Evolutionary conservation across 2,329 filamentous ascomycete species (phyloP).

Genomic region (Epichloe gansuensis): DNA sequence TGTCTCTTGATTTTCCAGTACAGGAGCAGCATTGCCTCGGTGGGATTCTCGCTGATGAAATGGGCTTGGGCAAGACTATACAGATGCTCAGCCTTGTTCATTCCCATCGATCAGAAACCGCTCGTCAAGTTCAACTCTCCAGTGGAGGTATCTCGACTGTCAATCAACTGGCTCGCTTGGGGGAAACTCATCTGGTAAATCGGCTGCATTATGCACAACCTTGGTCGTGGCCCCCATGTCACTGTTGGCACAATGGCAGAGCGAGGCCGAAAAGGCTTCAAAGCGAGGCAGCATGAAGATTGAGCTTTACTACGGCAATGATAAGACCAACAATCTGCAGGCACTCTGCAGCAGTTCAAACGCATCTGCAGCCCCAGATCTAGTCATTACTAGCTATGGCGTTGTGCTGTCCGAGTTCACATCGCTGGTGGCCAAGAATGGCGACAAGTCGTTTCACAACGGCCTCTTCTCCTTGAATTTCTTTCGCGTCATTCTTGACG

Average conservation of each 20-base stretch:
- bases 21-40: slow-evolving; percentile 93
- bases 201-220: slow-evolving; percentile 74
- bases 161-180: slow-evolving; percentile 50
- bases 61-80: slow-evolving; percentile 97
- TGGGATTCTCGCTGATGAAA: slow-evolving; percentile 88
- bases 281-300: slow-evolving; percentile 70
- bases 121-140: slow-evolving; percentile 24
- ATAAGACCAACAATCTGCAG: slow-evolving; percentile 70
- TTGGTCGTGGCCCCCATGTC: slow-evolving; percentile 96
- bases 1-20: slow-evolving; percentile 80
- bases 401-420: slow-evolving; percentile 77
- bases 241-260: slow-evolving; percentile 91
- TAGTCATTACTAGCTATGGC: slow-evolving; percentile 93
- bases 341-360: slow-evolving; percentile 67
- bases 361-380: slow-evolving; percentile 63
- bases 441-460: slow-evolving; percentile 51
- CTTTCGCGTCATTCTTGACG: slow-evolving; percentile 89
- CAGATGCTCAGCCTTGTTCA: slow-evolving; percentile 95
- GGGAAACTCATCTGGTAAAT: slow-evolving; percentile 42
- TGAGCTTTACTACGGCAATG: slow-evolving; percentile 83
- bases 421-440: slow-evolving; percentile 53
- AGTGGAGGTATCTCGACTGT: slow-evolving; percentile 29
- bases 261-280: slow-evolving; percentile 85
- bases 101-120: slow-evolving; percentile 55
- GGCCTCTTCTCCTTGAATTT: slow-evolving; percentile 89